phyloP scores from a whole-genome alignment of 2,329 filamentous ascomycete genomes.

The Phaeosphaeriaceae sp. region DNA sequence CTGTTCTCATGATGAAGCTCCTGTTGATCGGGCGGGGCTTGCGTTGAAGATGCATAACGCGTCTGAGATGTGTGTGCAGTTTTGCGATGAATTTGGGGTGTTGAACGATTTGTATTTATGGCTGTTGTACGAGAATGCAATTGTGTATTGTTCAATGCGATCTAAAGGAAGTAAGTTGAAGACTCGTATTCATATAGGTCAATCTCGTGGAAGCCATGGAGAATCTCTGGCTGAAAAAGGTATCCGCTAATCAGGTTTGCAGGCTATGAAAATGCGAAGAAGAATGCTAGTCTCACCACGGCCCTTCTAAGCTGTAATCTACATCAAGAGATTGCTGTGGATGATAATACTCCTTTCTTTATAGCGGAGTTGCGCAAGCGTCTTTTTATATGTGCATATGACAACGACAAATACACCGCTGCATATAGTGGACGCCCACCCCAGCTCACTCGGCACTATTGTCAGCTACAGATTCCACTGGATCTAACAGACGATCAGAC shows the following conservation, averaged over 20 bases:
- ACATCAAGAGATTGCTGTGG: slow-evolving; percentile 42
- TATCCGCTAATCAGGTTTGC: too few species aligned
- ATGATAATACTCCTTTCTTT: slow-evolving; percentile 45
- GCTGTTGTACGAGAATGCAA: slow-evolving; percentile 40
- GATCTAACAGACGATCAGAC: slow-evolving; percentile 61
- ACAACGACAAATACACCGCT: slow-evolving; percentile 58
- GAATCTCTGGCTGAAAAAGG: too few species aligned
- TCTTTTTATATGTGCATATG: slow-evolving; percentile 39
- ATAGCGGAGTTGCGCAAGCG: slow-evolving; percentile 44
- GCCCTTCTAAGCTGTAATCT: slow-evolving; percentile 47
- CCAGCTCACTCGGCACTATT: slow-evolving; percentile 60
- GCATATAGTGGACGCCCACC: slow-evolving; percentile 64
- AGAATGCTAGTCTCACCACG: slow-evolving; percentile 36
- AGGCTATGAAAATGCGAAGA: slow-evolving; percentile 42
- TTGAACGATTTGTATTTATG: slow-evolving; percentile 45
- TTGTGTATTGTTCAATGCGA: slow-evolving; percentile 32
- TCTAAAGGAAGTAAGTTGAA: slow-evolving; percentile 36
- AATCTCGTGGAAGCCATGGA: too few species aligned
- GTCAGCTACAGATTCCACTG: slow-evolving; percentile 60
- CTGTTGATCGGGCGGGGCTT: slow-evolving; percentile 32
- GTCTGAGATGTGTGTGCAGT: slow-evolving; percentile 37
- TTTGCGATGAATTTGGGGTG: slow-evolving; percentile 41
- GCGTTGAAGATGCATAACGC: slow-evolving; percentile 33
- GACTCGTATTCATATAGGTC: not conserved
- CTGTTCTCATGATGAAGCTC: slow-evolving; percentile 33